phyloP scores from a whole-genome alignment of 2,329 filamentous ascomycete species.

The Xylariales sp. region DNA sequence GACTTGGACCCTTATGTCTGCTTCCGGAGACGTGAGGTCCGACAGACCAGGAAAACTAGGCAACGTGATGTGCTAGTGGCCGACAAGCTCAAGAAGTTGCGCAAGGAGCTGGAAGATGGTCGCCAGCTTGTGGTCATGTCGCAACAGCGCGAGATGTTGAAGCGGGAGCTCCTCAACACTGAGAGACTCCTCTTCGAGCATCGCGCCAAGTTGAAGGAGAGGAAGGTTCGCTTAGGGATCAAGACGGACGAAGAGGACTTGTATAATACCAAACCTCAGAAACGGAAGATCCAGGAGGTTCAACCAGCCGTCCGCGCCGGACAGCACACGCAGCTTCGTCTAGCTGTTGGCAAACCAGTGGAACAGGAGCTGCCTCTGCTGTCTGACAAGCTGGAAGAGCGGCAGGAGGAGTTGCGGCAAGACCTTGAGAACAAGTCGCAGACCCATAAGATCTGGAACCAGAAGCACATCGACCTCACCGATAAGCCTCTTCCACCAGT shows the following conservation, averaged over 20 bases:
- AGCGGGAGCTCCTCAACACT: conserved; percentile 69
- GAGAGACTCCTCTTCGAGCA: conserved; percentile 81
- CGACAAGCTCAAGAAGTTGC: conserved; percentile 88
- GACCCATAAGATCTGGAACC: conserved; percentile 89
- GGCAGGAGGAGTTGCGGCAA: conserved; percentile 71
- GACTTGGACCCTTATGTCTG: conserved; percentile 97
- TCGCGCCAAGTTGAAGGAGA: conserved; percentile 75
- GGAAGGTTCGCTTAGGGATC: conserved; percentile 83
- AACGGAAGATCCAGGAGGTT: conserved; percentile 53
- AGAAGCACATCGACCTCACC: conserved; percentile 83
- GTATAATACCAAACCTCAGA: conserved; percentile 82
- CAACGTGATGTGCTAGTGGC: conserved; percentile 90
- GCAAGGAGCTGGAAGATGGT: conserved; percentile 85
- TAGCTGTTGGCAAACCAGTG: conserved; percentile 62
- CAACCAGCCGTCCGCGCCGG: conserved; percentile 54
- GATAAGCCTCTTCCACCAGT: conserved; percentile 79
- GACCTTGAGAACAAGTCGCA: conserved; percentile 84
- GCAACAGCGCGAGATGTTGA: conserved; percentile 72
- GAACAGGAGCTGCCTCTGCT: conserved; percentile 73
- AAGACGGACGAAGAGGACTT: conserved; percentile 92
- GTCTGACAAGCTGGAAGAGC: conserved; percentile 73
- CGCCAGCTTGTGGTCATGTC: conserved; percentile 75
- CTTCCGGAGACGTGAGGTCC: conserved; percentile 90
- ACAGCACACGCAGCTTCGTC: conserved; percentile 60
- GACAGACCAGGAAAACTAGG: conserved; percentile 90